Conservation (phyloP, 2,329 filamentous ascomycete genomes). For the Akanthomyces lecanii region DNA sequence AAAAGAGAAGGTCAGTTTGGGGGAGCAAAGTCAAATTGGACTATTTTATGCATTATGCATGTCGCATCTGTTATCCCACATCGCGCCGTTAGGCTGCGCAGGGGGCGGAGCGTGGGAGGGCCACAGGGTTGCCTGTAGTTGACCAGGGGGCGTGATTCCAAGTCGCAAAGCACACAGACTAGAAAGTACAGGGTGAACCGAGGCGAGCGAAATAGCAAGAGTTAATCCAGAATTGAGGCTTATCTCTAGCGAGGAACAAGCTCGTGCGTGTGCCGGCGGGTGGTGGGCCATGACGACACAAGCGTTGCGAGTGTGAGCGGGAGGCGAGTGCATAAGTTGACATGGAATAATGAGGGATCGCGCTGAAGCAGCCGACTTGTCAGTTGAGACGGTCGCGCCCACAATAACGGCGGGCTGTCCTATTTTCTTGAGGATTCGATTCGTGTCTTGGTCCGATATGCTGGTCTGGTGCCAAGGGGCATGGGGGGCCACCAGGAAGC, state of each 20-base stretch:
- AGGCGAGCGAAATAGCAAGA: slow-evolving; percentile 1
- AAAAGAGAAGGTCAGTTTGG: not conserved
- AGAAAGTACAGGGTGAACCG: slow-evolving; percentile 1
- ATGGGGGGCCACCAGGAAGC: not conserved
- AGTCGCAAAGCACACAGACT: not conserved
- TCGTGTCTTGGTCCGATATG: slow-evolving; percentile 14
- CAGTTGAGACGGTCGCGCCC: slow-evolving; percentile 5
- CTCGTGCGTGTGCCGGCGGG: slow-evolving; percentile 2
- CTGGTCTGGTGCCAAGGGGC: slow-evolving; percentile 8
- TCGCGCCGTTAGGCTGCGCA: slow-evolving; percentile 3
- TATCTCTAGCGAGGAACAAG: not conserved
- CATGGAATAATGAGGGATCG: slow-evolving; percentile 1
- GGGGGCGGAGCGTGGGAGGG: not conserved
- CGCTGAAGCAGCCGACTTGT: slow-evolving; percentile 2
- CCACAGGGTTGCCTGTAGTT: slow-evolving; percentile 3
- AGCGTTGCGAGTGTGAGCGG: not conserved
- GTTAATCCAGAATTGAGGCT: not conserved
- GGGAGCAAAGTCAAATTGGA: slow-evolving; percentile 12
- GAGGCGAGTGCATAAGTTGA: slow-evolving; percentile 1
- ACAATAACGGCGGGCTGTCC: slow-evolving; percentile 1
- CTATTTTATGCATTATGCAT: slow-evolving; percentile 16
- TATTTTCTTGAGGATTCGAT: slow-evolving; percentile 7
- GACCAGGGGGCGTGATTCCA: not conserved
- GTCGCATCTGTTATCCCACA: slow-evolving; percentile 12
- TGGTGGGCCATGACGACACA: slow-evolving; percentile 15